Base-by-base conservation (phyloP, 257 asterid species). In the Mitragyna speciosa region DNA sequence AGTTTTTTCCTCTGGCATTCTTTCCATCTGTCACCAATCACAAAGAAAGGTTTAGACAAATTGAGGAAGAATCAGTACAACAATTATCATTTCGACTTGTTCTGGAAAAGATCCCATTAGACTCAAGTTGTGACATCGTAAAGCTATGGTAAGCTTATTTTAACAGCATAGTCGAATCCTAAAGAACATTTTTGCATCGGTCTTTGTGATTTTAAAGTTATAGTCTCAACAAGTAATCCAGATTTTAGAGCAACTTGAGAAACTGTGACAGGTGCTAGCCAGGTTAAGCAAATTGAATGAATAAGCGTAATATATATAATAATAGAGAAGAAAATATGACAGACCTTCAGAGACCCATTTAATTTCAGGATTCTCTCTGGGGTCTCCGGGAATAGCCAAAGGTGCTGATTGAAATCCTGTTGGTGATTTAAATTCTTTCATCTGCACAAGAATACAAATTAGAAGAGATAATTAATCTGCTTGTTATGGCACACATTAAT, bases 331-430 rank as follows among this genome's bases (percentile, higher is more conserved):
- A 7, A 28, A 39, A 39, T 17, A 7, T 28, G 28, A 76, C 72
- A 26, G 72, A 94, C 98, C 98, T 94, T 91, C 96, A 76, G 96
- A 91, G 81, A 88, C 93, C 96, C 97, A 92, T 89, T 94, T 87
- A 75, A 91, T 79, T 82, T 91, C 94, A 71, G 92, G 92, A 36
- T 88, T 89, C 49, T 83, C 92, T 78, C 79, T 87, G 45, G 70
- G 70, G 43, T 86, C 92, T 56, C 83, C 86, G 4, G 86, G 86
- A 43, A 83, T 76, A 28, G 75, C 90, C 77, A 94, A 83, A 70
- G 97, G 97, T 73, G 91, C 96, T 47, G 98, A 92, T 78, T 88
- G 92, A 79, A 76, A 69, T 71, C 80, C 85, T 39, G 81, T 67
- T 31, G 91, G 65, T 79, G 89, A 76, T 77, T 84, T 83, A 70